Evolutionary conservation across 2,329 filamentous ascomycete genomes (phyloP), one percentile per base, ranked within the genome.

Genomic region (Colletotrichum acutatum): DNA sequence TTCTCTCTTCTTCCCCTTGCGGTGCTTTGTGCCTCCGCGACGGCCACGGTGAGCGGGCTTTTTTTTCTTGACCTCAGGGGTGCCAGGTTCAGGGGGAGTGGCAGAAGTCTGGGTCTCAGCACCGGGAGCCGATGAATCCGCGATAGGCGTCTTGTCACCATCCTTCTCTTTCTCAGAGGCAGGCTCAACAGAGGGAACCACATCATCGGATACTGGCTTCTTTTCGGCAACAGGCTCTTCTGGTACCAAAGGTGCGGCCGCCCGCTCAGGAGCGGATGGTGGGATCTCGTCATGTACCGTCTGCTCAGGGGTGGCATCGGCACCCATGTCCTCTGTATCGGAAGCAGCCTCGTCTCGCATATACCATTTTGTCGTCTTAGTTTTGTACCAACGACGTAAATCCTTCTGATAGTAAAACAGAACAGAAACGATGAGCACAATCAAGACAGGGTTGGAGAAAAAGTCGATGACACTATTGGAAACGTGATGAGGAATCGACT

Each of bases 11-110:
- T 87, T 87, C 16, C 85, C 86, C 72, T 90, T 90, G 74, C 90
- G 89, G 72, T 93, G 91, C 79, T 92, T 92, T 22, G 89, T 88
- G 2, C 93, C 93, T 26, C 93, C 93, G 60, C 93, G 89, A n/a
- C 90, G 88, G 4, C 93, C 93, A 68, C 93, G 87, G 68, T 93
- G 92, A 0, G 89, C 87, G 79, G 92, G 94, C 79, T 90, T 92
- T 81, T 92, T 92, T 77, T 91, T 92, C 81, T 92, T 92, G 77
- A 91, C 92, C 19, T 88, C 86, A 5, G 82, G 81, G 12, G 65
- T 70, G 5, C 66, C 70, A n/a, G 71, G 61, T n/a, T 74, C 73
- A 1, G 65, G 71, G 16, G 61, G 70, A 4, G 66, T 66, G 28
- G 53, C 52, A 1, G 56, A 42, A 3, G 32, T 22, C 24, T 62